Percentiles rank a stretch among this genome's conserved stretches.
Conservation (phyloP, 1,139 yeast species). For the Candida sp. region DNA sequence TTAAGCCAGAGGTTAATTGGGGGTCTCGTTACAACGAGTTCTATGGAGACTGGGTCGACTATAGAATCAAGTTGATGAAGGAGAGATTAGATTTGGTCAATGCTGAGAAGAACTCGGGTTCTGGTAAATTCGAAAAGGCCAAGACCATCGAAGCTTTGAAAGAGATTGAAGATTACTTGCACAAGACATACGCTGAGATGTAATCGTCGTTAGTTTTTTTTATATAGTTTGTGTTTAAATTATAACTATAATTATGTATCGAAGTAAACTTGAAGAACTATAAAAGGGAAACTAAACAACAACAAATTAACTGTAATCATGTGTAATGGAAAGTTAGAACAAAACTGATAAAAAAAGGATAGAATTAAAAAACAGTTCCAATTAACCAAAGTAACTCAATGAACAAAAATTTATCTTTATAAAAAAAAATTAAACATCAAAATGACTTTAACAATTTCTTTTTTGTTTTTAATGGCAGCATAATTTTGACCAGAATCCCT, state of each 20-base stretch:
- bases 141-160: conserved; percentile 37
- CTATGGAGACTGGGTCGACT: conserved; percentile 42
- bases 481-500: conserved; percentile 50
- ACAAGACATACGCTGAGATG: conserved; percentile 52
- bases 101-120: conserved; percentile 18
- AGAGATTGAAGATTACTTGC: conserved; percentile 41
- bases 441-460: background rate
- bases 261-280: conserved; percentile 1
- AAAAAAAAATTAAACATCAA: background rate
- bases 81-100: conserved; percentile 37
- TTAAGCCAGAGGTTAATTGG: conserved; percentile 41
- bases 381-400: background rate
- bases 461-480: conserved; percentile 39
- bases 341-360: too few species aligned
- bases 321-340: background rate
- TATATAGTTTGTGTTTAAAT: background rate
- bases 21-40: conserved; percentile 38
- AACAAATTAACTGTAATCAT: conserved; percentile 1
- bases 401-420: background rate
- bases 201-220: background rate
- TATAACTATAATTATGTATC: conserved; percentile 2
- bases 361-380: too few species aligned
- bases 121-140: conserved; percentile 42
- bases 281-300: background rate
- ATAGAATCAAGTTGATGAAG: conserved; percentile 42